A percentile compares a stretch with the other conserved stretches of the same genome.
Conservation (phyloP, 179 eudicot species). For the Sideroxylon spinosum region DNA sequence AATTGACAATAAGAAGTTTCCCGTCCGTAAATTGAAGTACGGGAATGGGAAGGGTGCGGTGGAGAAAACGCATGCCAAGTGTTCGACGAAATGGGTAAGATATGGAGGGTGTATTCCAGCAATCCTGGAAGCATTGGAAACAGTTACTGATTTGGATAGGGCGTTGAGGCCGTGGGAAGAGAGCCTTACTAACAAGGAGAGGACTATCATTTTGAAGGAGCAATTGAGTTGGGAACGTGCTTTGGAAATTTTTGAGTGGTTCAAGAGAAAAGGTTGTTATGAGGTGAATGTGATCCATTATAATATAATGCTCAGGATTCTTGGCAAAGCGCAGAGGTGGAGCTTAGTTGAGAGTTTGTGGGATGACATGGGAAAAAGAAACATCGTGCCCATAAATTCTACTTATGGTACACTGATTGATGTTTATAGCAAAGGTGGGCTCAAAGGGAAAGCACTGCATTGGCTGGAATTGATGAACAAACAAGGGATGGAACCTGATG, state of each 20-base stretch:
- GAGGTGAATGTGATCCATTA: slow-evolving; percentile 93
- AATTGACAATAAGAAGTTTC: slow-evolving; percentile 18
- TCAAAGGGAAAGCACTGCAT: slow-evolving; percentile 45
- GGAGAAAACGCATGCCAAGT: slow-evolving; percentile 45
- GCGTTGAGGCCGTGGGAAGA: slow-evolving; percentile 76
- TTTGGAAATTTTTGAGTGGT: slow-evolving; percentile 84
- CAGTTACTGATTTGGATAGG: slow-evolving; percentile 50
- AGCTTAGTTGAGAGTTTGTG: slow-evolving; percentile 52
- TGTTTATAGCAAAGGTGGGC: slow-evolving; percentile 85
- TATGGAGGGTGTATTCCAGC: slow-evolving; percentile 69
- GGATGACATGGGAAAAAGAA: slow-evolving; percentile 64
- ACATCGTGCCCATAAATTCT: slow-evolving; percentile 56
- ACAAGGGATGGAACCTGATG: slow-evolving; percentile 77
- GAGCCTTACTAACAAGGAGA: slow-evolving; percentile 72
- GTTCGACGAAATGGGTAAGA: slow-evolving; percentile 69
- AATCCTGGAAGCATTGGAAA: slow-evolving; percentile 62
- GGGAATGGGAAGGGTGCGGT: slow-evolving; percentile 1
- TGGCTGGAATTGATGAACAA: slow-evolving; percentile 78
- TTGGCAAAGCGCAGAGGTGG: slow-evolving; percentile 79
- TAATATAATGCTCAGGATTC: slow-evolving; percentile 68
- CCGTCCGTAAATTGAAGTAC: background rate
- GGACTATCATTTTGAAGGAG: slow-evolving; percentile 87
- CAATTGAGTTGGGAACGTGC: slow-evolving; percentile 75
- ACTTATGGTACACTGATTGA: slow-evolving; percentile 90
- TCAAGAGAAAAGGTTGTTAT: slow-evolving; percentile 73